A percentile compares a stretch with the other conserved stretches of the same genome.
phyloP scores from a whole-genome alignment of 164 flowering plant species.

The Buxus sempervirens region DNA sequence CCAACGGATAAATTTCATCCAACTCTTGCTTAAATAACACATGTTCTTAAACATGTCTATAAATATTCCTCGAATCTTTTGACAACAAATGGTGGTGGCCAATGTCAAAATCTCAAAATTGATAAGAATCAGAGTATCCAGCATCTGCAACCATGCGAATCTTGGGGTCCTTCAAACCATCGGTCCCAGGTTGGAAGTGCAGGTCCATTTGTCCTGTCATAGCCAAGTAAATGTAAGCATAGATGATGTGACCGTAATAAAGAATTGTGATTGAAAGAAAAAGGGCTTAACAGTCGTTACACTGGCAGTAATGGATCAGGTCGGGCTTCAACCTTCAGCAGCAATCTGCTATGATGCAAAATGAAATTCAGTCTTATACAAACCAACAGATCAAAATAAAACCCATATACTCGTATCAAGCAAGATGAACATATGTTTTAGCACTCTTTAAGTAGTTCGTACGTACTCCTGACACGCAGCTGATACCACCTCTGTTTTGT shows the following conservation, averaged over 20 bases:
- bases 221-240: not conserved
- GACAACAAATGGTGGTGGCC: conserved; percentile 1
- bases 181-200: conserved; percentile 34
- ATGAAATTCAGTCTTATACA: conserved; percentile 5
- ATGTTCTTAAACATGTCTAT: conserved; percentile 1
- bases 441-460: not conserved
- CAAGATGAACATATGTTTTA: not conserved
- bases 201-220: conserved; percentile 34
- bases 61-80: not conserved
- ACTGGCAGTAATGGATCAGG: conserved; percentile 35
- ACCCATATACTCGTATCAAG: not conserved
- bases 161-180: conserved; percentile 43
- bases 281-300: conserved; percentile 16
- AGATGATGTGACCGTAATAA: not conserved
- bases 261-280: not conserved
- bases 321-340: conserved; percentile 25
- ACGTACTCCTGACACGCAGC: conserved; percentile 70
- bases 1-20: not conserved
- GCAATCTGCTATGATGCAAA: conserved; percentile 26
- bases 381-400: not conserved
- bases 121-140: conserved; percentile 23
- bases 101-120: not conserved
- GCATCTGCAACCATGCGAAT: conserved; percentile 29
- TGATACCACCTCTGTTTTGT: conserved; percentile 62
- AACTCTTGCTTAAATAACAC: not conserved